Evolutionary conservation across 1,284 basidiomycete species (phyloP).

Genomic region (Takashimella koratensis): DNA sequence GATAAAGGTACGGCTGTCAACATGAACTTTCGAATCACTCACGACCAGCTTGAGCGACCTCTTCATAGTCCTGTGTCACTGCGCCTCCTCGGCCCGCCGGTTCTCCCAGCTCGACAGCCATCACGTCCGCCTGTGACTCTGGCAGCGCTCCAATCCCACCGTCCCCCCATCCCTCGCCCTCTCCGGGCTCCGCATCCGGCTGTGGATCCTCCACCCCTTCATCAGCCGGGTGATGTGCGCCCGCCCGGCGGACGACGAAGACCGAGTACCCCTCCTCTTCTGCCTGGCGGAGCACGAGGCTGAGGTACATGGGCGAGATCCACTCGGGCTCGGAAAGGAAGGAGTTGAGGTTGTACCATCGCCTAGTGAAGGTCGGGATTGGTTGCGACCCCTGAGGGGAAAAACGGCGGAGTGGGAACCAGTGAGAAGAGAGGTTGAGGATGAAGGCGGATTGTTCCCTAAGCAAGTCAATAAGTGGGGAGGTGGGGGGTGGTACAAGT

Average conservation of each 20-base stretch:
- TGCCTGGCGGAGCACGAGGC: conserved; percentile 80
- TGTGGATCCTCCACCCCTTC: conserved; percentile 15
- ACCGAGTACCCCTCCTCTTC: conserved; percentile 87
- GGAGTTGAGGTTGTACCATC: conserved; percentile 92
- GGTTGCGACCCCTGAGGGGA: conserved; percentile 20
- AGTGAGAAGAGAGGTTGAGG: conserved; percentile 80
- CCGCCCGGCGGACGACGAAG: conserved; percentile 61
- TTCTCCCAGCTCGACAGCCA: conserved; percentile 41
- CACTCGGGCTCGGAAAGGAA: conserved; percentile 68
- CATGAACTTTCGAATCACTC: too few relatives aligned
- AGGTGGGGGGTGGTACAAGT: background rate
- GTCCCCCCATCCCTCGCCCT: conserved; percentile 41
- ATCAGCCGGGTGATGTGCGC: conserved; percentile 8
- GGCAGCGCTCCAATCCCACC: conserved; percentile 41
- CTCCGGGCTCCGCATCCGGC: conserved; percentile 13
- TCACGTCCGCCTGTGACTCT: conserved; percentile 40
- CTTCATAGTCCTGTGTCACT: conserved; percentile 1
- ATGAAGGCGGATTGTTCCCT: conserved; percentile 84
- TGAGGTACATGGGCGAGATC: conserved; percentile 76
- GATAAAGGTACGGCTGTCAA: background rate
- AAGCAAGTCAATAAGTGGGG: conserved; percentile 4
- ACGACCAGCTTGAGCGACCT: conserved; percentile 12
- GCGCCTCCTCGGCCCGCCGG: conserved; percentile 29
- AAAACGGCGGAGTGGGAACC: conserved; percentile 84
- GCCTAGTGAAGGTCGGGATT: conserved; percentile 42